Base-by-base conservation (phyloP, 805 yeast genomes). In the Candida patagonica region DNA sequence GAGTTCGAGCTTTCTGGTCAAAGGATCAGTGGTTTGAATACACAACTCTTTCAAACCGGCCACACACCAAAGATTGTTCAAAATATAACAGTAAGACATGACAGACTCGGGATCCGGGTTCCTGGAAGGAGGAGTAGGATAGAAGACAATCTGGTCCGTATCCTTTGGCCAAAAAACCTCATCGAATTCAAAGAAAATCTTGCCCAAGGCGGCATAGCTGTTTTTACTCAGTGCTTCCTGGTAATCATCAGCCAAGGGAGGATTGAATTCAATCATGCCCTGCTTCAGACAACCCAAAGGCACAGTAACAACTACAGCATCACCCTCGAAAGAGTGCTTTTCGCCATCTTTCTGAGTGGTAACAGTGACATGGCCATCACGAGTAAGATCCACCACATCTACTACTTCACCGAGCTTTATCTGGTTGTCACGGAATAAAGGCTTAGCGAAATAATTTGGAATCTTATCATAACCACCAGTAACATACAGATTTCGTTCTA, bases 221-320 rank as follows among this genome's bases (percentile, higher is more conserved):
- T 46, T 38, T 37, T 46, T 41, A 19, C 41, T 35, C 17, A 56
- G 38, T 6, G 58, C 50, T 3, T 41, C 30, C 19, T 35, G 20
- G 22, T 42, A 35, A 13, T 44, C 43, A 6, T 30, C 17, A 15
- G 53, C 50, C 20, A 57, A 45, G 8, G 37, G 37, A 9, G 61
- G 59, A 16, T 36, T 23, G 39, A 56, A 46, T 21, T 40, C 17
- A 12, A 57, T 43, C 38, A 43, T 45, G 16, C 42, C 39, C 13
- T 30, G 22, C 46, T 57, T 51, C 29, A 57, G 41, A 15, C 43
- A 49, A 8, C 61, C 61, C 2, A 57, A 48, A 26, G 61, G 61
- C 9, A 50, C 49, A 6, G 61, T 51, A 19, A 49, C 49, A 7
- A 57, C 44, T 16, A 46, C 56, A 6, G 56, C 56, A 31, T 57